phyloP scores from a whole-genome alignment of 2,329 filamentous ascomycete species.

The Colletotrichum cuscutae region DNA sequence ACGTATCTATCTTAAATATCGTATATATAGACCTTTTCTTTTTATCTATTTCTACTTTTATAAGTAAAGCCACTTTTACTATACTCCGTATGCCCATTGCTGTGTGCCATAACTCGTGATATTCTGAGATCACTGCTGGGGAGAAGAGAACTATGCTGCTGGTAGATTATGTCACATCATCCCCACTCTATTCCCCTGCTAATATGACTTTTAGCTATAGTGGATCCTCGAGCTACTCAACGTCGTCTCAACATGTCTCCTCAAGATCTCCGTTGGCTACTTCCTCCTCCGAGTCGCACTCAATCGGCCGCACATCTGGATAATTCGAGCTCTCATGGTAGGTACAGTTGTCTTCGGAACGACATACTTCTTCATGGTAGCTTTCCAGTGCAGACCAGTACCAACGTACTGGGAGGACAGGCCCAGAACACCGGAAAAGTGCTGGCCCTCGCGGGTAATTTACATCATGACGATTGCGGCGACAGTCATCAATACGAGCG shows the following conservation, averaged over 20 bases:
- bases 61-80: too few species aligned
- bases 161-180: neutral
- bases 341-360: conserved; percentile 49
- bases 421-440: conserved; percentile 41
- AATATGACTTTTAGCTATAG: conserved; percentile 38
- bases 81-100: too few species aligned
- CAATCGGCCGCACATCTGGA: conserved; percentile 43
- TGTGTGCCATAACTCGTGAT: too few species aligned
- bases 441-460: conserved; percentile 40
- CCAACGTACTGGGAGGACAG: conserved; percentile 50
- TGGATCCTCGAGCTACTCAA: conserved; percentile 54
- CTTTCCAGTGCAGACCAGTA: conserved; percentile 53
- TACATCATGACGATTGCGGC: conserved; percentile 48
- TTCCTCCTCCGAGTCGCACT: conserved; percentile 54
- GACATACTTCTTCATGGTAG: conserved; percentile 52
- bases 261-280: conserved; percentile 53
- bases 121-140: neutral
- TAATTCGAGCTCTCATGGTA: conserved; percentile 47
- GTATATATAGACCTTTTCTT: too few species aligned
- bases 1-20: too few species aligned
- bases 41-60: too few species aligned
- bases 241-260: conserved; percentile 44
- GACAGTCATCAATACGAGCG: conserved; percentile 48
- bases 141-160: neutral
- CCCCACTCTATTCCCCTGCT: neutral